These are phyloP conservation scores for Yarrowia divulgata DNA, from an alignment of 805 yeast genomes.

Conservation along the genomic window DNA sequence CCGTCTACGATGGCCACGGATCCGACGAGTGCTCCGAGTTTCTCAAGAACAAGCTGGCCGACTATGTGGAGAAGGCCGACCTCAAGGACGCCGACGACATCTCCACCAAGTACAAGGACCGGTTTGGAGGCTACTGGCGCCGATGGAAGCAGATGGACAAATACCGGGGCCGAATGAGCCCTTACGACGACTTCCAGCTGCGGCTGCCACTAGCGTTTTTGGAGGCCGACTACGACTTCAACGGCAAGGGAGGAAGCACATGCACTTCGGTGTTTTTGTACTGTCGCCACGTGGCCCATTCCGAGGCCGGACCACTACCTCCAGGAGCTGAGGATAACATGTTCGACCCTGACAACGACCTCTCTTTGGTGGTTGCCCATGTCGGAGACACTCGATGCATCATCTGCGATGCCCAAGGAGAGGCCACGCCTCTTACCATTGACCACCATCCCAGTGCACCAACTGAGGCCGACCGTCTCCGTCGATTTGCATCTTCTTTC, in stretches of 20 bases:
- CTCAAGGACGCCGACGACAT: constrained; percentile 55
- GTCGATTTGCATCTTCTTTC: constrained; percentile 66
- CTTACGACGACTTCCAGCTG: constrained; percentile 63
- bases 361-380: constrained; percentile 73
- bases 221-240: constrained; percentile 67
- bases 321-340: constrained; percentile 33
- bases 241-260: constrained; percentile 65
- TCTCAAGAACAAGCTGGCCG: constrained; percentile 61
- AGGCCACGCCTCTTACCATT: constrained; percentile 77
- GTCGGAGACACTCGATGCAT: constrained; percentile 92
- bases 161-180: constrained; percentile 48
- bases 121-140: constrained; percentile 86
- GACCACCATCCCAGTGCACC: constrained; percentile 90
- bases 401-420: constrained; percentile 80
- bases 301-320: constrained; percentile 19
- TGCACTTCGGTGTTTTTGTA: constrained; percentile 71
- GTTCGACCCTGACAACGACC: constrained; percentile 35
- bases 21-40: constrained; percentile 76
- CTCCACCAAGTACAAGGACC: constrained; percentile 60
- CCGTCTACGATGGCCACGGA: constrained; percentile 95
- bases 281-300: constrained; percentile 43
- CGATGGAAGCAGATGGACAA: constrained; percentile 64
- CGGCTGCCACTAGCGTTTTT: constrained; percentile 71
- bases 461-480: constrained; percentile 73
- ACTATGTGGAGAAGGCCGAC: constrained; percentile 58